A percentile compares a stretch with the other conserved stretches of the same genome.
These are phyloP conservation scores for Lasiosphaeria miniovina DNA, from an alignment of 495 filamentous ascomycete genomes.

Conservation along the genomic window DNA sequence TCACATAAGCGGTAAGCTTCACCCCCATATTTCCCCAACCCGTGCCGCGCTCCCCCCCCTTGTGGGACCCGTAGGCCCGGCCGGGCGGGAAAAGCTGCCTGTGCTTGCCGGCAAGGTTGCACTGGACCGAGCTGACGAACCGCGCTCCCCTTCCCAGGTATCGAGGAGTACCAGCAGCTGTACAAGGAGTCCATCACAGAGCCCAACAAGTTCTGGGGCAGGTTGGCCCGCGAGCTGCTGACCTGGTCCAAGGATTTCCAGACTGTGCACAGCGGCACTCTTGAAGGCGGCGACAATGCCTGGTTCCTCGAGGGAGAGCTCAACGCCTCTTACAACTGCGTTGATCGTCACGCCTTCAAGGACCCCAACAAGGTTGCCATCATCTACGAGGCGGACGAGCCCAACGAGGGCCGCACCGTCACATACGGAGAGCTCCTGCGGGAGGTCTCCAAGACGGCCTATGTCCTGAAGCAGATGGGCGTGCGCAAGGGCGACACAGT, in stretches of 20 bases:
- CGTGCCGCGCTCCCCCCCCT: not conserved
- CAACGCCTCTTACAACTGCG: conserved; percentile 96
- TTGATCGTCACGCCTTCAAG: conserved; percentile 92
- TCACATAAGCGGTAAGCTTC: conserved; percentile 48
- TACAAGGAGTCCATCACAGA: conserved; percentile 96
- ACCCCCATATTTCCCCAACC: no score
- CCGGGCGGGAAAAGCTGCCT: not conserved
- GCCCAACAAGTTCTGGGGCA: conserved; percentile 88
- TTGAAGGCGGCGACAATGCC: conserved; percentile 77
- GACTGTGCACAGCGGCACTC: conserved; percentile 77
- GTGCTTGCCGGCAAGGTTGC: not conserved
- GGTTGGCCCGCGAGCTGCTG: conserved; percentile 81
- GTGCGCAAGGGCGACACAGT: conserved; percentile 98
- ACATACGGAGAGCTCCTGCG: conserved; percentile 93
- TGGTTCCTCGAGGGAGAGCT: conserved; percentile 95
- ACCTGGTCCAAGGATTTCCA: conserved; percentile 90
- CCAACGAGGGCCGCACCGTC: conserved; percentile 78
- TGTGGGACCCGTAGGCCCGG: not conserved
- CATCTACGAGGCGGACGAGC: conserved; percentile 98
- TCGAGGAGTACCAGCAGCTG: conserved; percentile 87
- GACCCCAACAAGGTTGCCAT: conserved; percentile 90
- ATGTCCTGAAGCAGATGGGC: conserved; percentile 87
- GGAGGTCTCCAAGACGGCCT: conserved; percentile 82
- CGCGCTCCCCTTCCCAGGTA: conserved; percentile 28
- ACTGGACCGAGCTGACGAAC: conserved; percentile 18